Evolutionary conservation across 495 filamentous ascomycete genomes (phyloP).

Genomic region (Xylaria nigripes): DNA sequence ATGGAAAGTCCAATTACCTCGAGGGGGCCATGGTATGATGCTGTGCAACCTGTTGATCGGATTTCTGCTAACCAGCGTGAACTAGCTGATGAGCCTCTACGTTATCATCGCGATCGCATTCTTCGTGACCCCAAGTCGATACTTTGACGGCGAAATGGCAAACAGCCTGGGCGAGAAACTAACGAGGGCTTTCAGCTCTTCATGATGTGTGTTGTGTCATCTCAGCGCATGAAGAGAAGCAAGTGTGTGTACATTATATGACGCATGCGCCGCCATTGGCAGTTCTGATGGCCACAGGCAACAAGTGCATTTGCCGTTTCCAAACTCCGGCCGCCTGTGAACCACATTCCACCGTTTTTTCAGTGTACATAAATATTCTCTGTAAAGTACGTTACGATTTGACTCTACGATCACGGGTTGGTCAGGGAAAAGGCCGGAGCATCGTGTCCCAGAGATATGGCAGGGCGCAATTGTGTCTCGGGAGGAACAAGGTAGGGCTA

Average conservation of each 20-base stretch:
- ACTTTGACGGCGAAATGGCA: slow-evolving; percentile 19
- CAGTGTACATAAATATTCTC: too few relatives aligned
- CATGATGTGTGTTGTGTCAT: slow-evolving; percentile 5
- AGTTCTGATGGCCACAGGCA: too few relatives aligned
- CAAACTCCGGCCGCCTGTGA: too few relatives aligned
- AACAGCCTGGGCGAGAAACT: neutral
- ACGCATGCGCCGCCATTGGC: neutral
- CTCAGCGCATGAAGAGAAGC: neutral
- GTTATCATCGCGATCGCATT: slow-evolving; percentile 83
- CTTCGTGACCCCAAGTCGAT: slow-evolving; percentile 73
- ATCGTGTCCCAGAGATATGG: too few relatives aligned
- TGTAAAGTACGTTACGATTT: too few relatives aligned
- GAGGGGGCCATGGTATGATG: slow-evolving; percentile 85
- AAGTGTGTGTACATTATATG: neutral
- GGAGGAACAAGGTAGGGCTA: too few relatives aligned
- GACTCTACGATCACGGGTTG: too few relatives aligned
- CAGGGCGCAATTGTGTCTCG: too few relatives aligned
- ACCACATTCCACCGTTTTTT: too few relatives aligned
- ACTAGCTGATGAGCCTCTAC: slow-evolving; percentile 51
- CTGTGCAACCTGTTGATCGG: neutral
- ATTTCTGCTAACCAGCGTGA: slow-evolving; percentile 8
- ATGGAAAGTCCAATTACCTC: slow-evolving; percentile 92
- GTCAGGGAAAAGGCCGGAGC: too few relatives aligned
- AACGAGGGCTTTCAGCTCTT: slow-evolving; percentile 6
- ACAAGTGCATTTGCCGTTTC: too few relatives aligned